Conservation (phyloP, 495 filamentous ascomycete genomes). For the Apodospora peruviana region DNA sequence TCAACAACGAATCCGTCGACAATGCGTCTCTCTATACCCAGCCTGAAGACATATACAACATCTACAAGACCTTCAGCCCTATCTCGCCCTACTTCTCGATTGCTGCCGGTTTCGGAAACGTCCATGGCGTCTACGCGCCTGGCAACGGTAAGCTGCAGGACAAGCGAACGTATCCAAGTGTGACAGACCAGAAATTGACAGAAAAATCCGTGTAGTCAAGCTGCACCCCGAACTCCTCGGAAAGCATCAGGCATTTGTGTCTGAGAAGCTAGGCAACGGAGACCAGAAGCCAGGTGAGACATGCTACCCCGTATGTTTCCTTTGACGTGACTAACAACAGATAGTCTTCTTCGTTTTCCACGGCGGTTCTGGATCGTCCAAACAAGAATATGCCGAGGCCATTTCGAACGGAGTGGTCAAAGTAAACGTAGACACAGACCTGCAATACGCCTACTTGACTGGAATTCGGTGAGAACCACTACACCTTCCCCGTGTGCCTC, state of each 20-base stretch:
- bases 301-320: too few relatives aligned
- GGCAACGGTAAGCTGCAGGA: constrained; percentile 57
- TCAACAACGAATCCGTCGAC: constrained; percentile 80
- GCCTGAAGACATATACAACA: constrained; percentile 86
- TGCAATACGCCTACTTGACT: constrained; percentile 79
- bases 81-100: constrained; percentile 96
- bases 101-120: constrained; percentile 91
- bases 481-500: too few relatives aligned
- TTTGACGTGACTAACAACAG: not conserved
- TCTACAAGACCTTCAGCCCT: constrained; percentile 68
- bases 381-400: constrained; percentile 80
- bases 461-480: constrained; percentile 80
- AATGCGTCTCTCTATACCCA: constrained; percentile 97
- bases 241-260: constrained; percentile 90
- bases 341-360: constrained; percentile 96
- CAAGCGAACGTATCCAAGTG: not conserved
- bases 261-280: constrained; percentile 56
- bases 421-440: constrained; percentile 87
- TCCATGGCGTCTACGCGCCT: constrained; percentile 98
- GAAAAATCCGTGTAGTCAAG: too few relatives aligned
- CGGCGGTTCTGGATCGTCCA: constrained; percentile 85
- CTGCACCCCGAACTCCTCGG: constrained; percentile 88
- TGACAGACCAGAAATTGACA: too few relatives aligned
- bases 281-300: constrained; percentile 67
- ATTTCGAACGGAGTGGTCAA: constrained; percentile 87